Evolutionary conservation across 176 grass and related monocot genomes (phyloP).

Genomic region (Aegilops bicornis): DNA sequence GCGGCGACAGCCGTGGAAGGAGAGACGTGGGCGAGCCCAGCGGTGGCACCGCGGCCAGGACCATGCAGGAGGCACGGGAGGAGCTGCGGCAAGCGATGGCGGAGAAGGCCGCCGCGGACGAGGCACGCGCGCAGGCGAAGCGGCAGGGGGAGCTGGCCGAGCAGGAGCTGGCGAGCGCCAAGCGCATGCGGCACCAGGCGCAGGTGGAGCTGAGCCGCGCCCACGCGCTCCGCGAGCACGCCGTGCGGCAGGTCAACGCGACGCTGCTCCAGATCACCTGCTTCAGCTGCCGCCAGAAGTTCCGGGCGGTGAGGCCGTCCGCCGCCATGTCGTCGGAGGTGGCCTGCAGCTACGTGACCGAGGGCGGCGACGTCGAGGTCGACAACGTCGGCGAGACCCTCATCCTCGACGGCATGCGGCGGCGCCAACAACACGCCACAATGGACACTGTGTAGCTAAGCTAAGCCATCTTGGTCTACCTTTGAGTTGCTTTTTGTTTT

Average conservation of each 20-base stretch:
- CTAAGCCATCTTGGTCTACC: constrained; percentile 14
- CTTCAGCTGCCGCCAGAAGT: constrained; percentile 77
- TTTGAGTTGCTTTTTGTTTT: constrained; percentile 26
- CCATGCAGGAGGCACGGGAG: constrained; percentile 27
- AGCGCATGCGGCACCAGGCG: constrained; percentile 77
- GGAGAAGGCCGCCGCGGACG: constrained; percentile 65
- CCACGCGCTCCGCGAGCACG: constrained; percentile 68
- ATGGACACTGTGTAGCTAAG: constrained; percentile 25
- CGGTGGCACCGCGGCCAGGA: neutral
- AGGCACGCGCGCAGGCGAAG: constrained; percentile 69
- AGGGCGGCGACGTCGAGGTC: constrained; percentile 53
- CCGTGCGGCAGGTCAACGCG: constrained; percentile 73
- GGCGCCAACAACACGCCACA: constrained; percentile 17
- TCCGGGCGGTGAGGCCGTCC: constrained; percentile 6
- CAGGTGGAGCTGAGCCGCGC: constrained; percentile 86
- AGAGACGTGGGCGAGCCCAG: neutral
- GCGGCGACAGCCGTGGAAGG: neutral
- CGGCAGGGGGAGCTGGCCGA: constrained; percentile 78
- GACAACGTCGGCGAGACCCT: constrained; percentile 12
- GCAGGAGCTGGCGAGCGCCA: constrained; percentile 73
- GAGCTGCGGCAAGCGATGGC: constrained; percentile 43
- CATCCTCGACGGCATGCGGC: constrained; percentile 16
- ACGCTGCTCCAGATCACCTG: constrained; percentile 85
- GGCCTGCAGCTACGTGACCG: constrained; percentile 64
- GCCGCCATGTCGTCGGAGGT: constrained; percentile 36